Evolutionary conservation across 140 eudicot species (phyloP), one percentile per base, ranked within the genome.

Genomic region (Flaveria floridana): DNA sequence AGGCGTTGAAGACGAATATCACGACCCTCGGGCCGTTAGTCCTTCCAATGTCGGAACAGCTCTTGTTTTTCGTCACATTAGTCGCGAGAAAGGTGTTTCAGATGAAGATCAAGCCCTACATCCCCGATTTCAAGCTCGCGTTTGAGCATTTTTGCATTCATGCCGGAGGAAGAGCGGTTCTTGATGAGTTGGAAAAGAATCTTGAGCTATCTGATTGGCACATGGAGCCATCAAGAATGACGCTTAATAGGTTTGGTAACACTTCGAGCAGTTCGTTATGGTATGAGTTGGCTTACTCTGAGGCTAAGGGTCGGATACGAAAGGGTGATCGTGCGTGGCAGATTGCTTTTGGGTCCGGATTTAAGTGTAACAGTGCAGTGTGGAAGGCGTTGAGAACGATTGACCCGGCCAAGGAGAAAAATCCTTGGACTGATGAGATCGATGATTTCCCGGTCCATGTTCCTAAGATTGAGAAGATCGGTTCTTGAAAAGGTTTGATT

Each of bases 171-270:
- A 77, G 96, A 73, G 96, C 96, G 0, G 96, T 89, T 14, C 78
- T 89, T 46, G 96, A 89, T 14, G 94, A 89, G 79, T 28, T 89
- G 7, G 94, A 89, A 79, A 89, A 89, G 82, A 89, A 85, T 75
- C 89, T 89, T 0, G 94, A 89, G 6, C 62, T 89, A 26, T 74
- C 75, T 0, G 83, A 89, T 10, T 87, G 96, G 96, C 96, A 89
- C 28, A 87, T 89, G 96, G 96, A 89, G 73, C 96, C 94, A 4
- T 89, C 96, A 7, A 85, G 96, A 68, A 89, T 89, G 96, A 89
- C 96, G 18, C 83, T 89, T 1, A 76, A 87, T 15, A 81, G 96
- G 69, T 89, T 89, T 48, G 96, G 96, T 1, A 89, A 89, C 75
- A 89, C 96, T 14, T 89, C 96, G 0, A 89, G 96, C 46, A 89